A percentile compares a stretch with the other conserved stretches of the same genome.
These are phyloP conservation scores for Grosmannia huntii DNA, from an alignment of 2,329 filamentous ascomycete genomes.

Conservation along the genomic window DNA sequence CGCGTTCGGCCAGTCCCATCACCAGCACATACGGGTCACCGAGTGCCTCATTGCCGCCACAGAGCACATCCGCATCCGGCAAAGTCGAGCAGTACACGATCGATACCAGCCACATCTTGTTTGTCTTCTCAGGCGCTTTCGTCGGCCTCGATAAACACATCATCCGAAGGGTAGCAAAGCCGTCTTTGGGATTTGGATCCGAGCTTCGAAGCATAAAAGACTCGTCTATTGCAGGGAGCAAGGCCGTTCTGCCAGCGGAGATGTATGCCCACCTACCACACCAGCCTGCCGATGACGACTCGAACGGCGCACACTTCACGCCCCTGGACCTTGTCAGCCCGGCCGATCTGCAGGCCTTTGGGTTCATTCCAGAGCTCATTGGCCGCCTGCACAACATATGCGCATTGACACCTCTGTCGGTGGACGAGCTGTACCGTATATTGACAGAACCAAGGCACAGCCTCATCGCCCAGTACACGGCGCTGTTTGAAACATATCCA, in stretches of 20 bases:
- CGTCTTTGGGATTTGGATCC: constrained; percentile 83
- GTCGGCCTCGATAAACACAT: constrained; percentile 82
- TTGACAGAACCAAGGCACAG: constrained; percentile 87
- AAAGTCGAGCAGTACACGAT: constrained; percentile 58
- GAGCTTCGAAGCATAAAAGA: constrained; percentile 49
- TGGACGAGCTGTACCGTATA: constrained; percentile 63
- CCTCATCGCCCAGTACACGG: constrained; percentile 75
- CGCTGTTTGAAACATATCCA: constrained; percentile 69
- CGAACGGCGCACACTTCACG: constrained; percentile 29
- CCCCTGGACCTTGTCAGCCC: constrained; percentile 62
- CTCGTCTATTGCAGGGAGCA: constrained; percentile 32
- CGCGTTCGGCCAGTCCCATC: constrained; percentile 37
- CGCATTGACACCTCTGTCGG: constrained; percentile 63
- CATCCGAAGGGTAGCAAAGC: constrained; percentile 72
- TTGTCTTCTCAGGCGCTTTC: constrained; percentile 93
- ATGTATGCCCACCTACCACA: constrained; percentile 44
- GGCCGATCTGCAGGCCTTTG: constrained; percentile 68
- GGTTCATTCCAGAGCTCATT: constrained; percentile 89
- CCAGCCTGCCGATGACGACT: constrained; percentile 25
- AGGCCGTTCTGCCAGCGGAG: constrained; percentile 52
- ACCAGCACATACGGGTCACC: constrained; percentile 38
- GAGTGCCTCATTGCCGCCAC: constrained; percentile 31
- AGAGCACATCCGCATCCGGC: constrained; percentile 30
- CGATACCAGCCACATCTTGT: constrained; percentile 91
- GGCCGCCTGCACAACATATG: constrained; percentile 89